Conservation (phyloP, 2,329 filamentous ascomycete species). For the Graphiopsis chlorocephala region DNA sequence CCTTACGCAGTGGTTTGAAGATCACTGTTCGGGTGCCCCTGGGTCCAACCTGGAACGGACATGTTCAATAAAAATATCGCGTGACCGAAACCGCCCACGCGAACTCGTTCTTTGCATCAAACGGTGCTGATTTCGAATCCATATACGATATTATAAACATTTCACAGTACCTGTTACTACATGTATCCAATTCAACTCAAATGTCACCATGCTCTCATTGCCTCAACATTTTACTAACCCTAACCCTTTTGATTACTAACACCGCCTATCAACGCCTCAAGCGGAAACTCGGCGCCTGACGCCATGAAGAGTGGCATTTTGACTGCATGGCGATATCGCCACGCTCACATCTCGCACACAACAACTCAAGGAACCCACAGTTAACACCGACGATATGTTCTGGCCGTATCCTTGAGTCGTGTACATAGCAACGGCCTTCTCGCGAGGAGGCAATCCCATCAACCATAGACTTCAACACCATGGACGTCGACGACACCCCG, state of each 20-base stretch:
- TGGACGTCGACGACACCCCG: constrained; percentile 10
- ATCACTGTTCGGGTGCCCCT: background rate
- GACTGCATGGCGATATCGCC: background rate
- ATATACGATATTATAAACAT: too few species aligned
- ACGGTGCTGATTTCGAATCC: too few species aligned
- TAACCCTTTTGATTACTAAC: background rate
- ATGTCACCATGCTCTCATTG: background rate
- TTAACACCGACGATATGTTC: constrained; percentile 38
- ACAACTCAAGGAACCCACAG: background rate
- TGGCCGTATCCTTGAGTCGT: constrained; percentile 49
- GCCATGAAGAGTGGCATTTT: background rate
- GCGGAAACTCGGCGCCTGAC: background rate
- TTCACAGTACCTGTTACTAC: background rate
- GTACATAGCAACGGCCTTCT: constrained; percentile 7
- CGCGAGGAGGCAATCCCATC: constrained; percentile 14
- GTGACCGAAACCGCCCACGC: too few species aligned
- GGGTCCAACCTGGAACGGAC: background rate
- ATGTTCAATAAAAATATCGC: background rate
- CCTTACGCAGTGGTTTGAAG: background rate
- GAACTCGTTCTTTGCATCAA: background rate
- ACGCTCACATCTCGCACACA: background rate
- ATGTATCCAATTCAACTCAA: background rate
- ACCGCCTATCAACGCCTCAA: background rate
- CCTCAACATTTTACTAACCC: background rate
- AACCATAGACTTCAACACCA: constrained; percentile 4